These are phyloP conservation scores for Yamadazyma nakazawae DNA, from an alignment of 805 yeast species.

Conservation along the genomic window DNA sequence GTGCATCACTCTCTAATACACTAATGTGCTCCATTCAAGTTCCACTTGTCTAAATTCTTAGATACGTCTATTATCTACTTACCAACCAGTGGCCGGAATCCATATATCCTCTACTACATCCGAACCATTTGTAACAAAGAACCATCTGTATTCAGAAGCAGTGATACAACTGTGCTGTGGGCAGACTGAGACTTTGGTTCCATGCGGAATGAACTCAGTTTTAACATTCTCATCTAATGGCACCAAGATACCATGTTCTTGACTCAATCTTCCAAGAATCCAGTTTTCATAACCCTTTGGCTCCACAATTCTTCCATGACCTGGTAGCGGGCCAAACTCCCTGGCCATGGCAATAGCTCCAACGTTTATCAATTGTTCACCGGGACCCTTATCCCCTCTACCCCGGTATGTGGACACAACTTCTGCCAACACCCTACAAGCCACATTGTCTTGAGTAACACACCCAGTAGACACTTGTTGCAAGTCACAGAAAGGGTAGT, in stretches of 20 bases:
- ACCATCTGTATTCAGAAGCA: constrained; percentile 59
- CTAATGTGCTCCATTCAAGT: no score
- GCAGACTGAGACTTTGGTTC: constrained; percentile 51
- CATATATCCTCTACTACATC: constrained; percentile 57
- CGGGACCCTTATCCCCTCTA: constrained; percentile 49
- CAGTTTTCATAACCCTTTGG: constrained; percentile 50
- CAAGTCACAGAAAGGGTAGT: constrained; percentile 67
- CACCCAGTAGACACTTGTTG: constrained; percentile 76
- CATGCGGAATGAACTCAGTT: constrained; percentile 44
- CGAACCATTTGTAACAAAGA: constrained; percentile 43
- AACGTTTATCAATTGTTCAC: constrained; percentile 65
- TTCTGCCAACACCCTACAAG: constrained; percentile 56
- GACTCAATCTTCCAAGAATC: constrained; percentile 66
- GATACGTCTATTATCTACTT: background rate
- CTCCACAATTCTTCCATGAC: constrained; percentile 49
- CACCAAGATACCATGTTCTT: constrained; percentile 75
- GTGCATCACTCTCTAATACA: no score
- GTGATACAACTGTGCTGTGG: constrained; percentile 78
- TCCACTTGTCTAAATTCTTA: background rate
- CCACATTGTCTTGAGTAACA: constrained; percentile 59
- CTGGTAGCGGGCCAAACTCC: constrained; percentile 59
- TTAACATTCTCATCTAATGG: constrained; percentile 35
- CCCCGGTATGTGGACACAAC: constrained; percentile 53
- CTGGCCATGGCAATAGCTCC: constrained; percentile 70
- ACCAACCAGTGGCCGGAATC: constrained; percentile 46